Percentiles rank a stretch among this genome's conserved stretches.
Conservation (phyloP, 1,284 basidiomycete genomes). For the Bjerkandera adusta region DNA sequence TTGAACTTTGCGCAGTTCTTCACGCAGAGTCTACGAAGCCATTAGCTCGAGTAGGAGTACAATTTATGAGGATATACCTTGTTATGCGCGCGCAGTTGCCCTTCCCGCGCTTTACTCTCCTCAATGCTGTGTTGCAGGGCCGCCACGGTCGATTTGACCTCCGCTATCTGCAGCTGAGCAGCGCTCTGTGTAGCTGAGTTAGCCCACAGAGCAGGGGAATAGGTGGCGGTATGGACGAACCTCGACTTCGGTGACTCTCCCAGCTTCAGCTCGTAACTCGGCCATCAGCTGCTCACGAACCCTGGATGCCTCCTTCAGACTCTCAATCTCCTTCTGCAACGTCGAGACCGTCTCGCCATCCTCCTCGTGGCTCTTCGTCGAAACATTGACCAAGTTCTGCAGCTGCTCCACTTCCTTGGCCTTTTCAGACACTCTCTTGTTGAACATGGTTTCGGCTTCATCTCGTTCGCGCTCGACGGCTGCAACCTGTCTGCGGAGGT, state of each 20-base stretch:
- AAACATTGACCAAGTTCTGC: conserved; percentile 54
- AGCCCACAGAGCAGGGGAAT: background rate
- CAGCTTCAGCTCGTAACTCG: conserved; percentile 47
- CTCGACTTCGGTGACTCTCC: conserved; percentile 56
- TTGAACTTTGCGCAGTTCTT: conserved; percentile 92
- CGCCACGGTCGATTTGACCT: conserved; percentile 42
- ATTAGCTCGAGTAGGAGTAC: background rate
- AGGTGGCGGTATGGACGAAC: conserved; percentile 35
- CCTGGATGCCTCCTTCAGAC: conserved; percentile 47
- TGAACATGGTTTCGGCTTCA: conserved; percentile 85
- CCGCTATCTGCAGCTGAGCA: conserved; percentile 41
- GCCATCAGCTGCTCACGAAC: conserved; percentile 44
- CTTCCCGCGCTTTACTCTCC: conserved; percentile 63
- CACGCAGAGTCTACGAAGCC: conserved; percentile 67
- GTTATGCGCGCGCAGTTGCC: conserved; percentile 65
- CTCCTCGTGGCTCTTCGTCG: conserved; percentile 53
- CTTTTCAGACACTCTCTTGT: conserved; percentile 73
- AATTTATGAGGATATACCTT: conserved; percentile 49
- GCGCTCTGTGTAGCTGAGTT: conserved; percentile 37
- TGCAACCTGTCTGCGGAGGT: conserved; percentile 58
- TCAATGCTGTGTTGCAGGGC: conserved; percentile 58
- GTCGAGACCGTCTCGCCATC: conserved; percentile 54
- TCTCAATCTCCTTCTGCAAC: conserved; percentile 55
- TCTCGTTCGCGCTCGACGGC: conserved; percentile 70
- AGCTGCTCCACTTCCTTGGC: conserved; percentile 76